Conservation (phyloP, 805 yeast species). For the Candida bentonensis region DNA sequence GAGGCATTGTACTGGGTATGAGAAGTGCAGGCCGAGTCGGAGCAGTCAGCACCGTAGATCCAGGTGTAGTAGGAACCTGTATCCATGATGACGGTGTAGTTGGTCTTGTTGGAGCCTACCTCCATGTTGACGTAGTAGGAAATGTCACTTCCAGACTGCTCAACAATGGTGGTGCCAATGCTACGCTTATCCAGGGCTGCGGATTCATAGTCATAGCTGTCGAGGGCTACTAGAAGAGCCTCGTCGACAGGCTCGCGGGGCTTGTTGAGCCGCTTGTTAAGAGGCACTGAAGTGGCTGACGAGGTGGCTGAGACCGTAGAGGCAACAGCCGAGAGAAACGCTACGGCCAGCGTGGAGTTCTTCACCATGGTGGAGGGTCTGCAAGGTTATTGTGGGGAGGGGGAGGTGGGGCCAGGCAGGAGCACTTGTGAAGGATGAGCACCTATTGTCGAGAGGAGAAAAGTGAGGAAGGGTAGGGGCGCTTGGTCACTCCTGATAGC, state of each 20-base stretch:
- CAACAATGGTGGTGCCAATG: slow-evolving; percentile 5
- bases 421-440: no score
- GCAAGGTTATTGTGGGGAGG: no score
- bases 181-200: not conserved
- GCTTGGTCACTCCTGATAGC: no score
- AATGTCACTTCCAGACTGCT: slow-evolving; percentile 16
- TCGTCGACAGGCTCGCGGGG: not conserved
- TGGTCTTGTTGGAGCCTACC: slow-evolving; percentile 16
- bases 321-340: no score
- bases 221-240: not conserved
- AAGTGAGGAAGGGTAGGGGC: no score
- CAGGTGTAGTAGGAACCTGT: slow-evolving; percentile 55
- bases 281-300: no score
- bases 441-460: no score
- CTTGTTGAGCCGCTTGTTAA: not conserved
- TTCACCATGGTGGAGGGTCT: no score
- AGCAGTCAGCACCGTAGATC: slow-evolving; percentile 43
- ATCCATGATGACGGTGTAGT: slow-evolving; percentile 41
- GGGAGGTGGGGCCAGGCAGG: no score
- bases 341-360: no score
- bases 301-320: not conserved
- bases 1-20: slow-evolving; percentile 9
- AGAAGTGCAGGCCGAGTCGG: slow-evolving; percentile 29
- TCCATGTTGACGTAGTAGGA: slow-evolving; percentile 15
- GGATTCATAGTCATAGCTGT: no score